A percentile compares a stretch with the other conserved stretches of the same genome.
Evolutionary conservation across 495 filamentous ascomycete genomes (phyloP).

Genomic region (Penicillium taxi): DNA sequence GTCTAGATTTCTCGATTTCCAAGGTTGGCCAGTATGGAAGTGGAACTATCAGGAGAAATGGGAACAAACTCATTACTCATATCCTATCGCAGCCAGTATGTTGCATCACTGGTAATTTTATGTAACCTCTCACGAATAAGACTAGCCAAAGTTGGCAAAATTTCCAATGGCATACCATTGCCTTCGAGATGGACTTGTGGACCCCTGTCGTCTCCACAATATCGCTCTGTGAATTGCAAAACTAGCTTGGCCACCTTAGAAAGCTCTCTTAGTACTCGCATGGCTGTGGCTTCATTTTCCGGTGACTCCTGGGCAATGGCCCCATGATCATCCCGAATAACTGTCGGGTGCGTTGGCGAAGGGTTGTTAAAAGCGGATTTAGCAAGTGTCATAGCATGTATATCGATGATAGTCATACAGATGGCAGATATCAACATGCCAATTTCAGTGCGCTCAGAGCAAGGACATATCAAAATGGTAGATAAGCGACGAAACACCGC

Average conservation of each 20-base stretch:
- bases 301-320: neutral
- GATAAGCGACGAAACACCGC: constrained; percentile 6
- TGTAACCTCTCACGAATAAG: constrained; percentile 1
- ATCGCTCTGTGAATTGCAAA: constrained; percentile 11
- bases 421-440: constrained; percentile 9
- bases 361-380: neutral
- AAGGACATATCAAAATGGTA: constrained; percentile 12
- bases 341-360: neutral
- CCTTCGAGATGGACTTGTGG: neutral
- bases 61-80: no score
- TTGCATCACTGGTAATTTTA: neutral
- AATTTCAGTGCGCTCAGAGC: constrained; percentile 8
- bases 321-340: neutral
- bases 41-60: no score
- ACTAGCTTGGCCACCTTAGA: constrained; percentile 11
- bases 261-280: constrained; percentile 9
- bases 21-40: neutral
- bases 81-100: no score
- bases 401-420: constrained; percentile 11
- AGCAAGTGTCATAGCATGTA: constrained; percentile 5
- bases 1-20: neutral
- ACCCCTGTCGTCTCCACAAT: constrained; percentile 2
- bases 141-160: neutral
- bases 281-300: neutral
- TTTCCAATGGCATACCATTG: neutral